Base-by-base conservation (phyloP, 164 flowering plant species). In the Tetrastigma voinierianum region DNA sequence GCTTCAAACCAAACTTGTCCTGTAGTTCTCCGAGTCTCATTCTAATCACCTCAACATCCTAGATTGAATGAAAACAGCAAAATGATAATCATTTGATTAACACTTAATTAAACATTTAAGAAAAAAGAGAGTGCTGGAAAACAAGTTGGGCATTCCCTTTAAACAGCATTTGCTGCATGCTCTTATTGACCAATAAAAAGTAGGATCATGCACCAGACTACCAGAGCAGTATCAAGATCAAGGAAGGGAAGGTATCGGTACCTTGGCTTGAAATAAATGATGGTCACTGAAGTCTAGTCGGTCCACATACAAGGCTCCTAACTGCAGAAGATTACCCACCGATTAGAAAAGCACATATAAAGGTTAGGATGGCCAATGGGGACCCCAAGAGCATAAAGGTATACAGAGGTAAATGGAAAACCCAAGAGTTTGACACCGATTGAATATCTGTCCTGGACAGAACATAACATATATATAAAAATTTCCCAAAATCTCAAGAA, bases 201-300 rank as follows among this genome's bases (percentile, higher is more conserved):
- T 32, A 32, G 40, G 40, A 32, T 32, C 40, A 32, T 32, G 40
- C 40, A 32, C 18, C 21, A 20, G 51, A 10, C 6, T 7, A 32
- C 18, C 21, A 20, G 51, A 10, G 19, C 46, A 3, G 25, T 18
- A 24, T 57, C 7, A 15, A 51, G 8, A 6, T 10, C 10, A 32
- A 61, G 40, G 12, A 20, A 16, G 51, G 46, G 52, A 25, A 59
- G 21, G 6, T 23, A 51, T 52, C 7, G 3, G 44, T 70, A 87
- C 94, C 93, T 77, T 74, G 8, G 19, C 52, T 66, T 81, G 80
- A 74, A 91, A 82, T 24, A 59, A 51, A 72, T 94, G 84, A 77
- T 94, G 98, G 77, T 94, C 98, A 69, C 79, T 84, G 80, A 84
- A 94, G 76, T 88, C 91, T 40, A 94, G 40, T 58, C 82, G 76